These are phyloP conservation scores for Curvularia hawaiiensis DNA, from an alignment of 2,329 filamentous ascomycete species.

Conservation along the genomic window DNA sequence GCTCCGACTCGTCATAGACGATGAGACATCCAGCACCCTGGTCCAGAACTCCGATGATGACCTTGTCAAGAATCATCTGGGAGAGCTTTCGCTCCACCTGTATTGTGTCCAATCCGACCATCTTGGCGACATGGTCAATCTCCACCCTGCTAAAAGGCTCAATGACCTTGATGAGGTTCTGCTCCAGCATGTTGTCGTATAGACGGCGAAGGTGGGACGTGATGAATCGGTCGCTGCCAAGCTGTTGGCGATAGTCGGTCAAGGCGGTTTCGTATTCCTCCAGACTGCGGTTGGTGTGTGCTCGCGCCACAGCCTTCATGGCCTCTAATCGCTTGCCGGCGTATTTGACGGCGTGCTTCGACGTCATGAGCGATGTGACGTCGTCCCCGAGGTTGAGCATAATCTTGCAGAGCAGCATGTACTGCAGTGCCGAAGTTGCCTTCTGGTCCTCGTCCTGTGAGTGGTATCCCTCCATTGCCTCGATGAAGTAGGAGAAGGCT, in stretches of 20 bases:
- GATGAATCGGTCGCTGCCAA: constrained; percentile 94
- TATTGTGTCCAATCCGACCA: constrained; percentile 93
- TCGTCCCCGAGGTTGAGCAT: constrained; percentile 98
- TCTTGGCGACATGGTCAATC: constrained; percentile 94
- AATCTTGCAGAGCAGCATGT: constrained; percentile 99
- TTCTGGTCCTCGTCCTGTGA: constrained; percentile 84
- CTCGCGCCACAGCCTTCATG: constrained; percentile 97
- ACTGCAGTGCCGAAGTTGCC: constrained; percentile 97
- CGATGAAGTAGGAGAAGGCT: constrained; percentile 98
- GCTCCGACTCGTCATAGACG: constrained; percentile 92
- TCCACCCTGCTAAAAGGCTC: constrained; percentile 98
- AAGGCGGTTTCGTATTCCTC: constrained; percentile 97
- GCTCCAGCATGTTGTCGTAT: constrained; percentile 98
- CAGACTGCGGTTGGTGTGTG: constrained; percentile 91
- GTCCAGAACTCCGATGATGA: constrained; percentile 96
- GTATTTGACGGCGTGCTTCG: constrained; percentile 96
- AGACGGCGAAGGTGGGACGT: constrained; percentile 93
- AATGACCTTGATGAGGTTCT: constrained; percentile 99
- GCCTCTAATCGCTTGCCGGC: constrained; percentile 94
- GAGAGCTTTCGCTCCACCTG: constrained; percentile 98
- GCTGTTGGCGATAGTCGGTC: constrained; percentile 87
- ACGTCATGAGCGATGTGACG: constrained; percentile 91
- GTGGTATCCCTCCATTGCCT: constrained; percentile 96
- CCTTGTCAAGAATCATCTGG: constrained; percentile 99
- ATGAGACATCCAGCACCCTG: constrained; percentile 98